Evolutionary conservation across 805 yeast species (phyloP), one percentile per base, ranked within the genome.

Genomic region (Yarrowia sp.): DNA sequence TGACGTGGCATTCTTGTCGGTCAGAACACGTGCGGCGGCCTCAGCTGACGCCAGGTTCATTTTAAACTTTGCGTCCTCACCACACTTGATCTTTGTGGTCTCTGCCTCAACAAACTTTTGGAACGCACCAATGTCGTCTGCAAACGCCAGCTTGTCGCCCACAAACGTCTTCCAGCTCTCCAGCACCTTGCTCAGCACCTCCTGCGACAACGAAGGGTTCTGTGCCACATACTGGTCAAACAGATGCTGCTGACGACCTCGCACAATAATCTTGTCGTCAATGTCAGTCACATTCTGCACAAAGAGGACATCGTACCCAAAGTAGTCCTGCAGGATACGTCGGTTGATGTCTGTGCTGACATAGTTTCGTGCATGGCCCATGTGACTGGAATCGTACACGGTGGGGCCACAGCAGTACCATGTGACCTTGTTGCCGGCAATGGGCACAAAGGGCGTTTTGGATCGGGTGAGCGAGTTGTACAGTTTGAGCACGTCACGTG

Each of bases 321-420:
- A 95, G 76, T 91, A 93, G 75, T 93, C 90, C 75, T 88, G 91
- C 69, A 95, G 74, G 60, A 95, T 84, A 70, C 99, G 83, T 75
- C 99, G 86, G 74, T 92, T 89, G 74, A 95, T 91, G 75, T 95
- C 99, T 63, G 89, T 90, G 9, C 97, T 85, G 58, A 95, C 98
- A 73, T 95, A 95, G 77, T 95, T 95, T 76, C 99, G 83, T 13
- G 99, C 99, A 75, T 95, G 99, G 22, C 99, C 99, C 98, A 95
- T 92, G 74, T 95, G 99, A 62, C 92, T 85, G 38, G 95, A 86
- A 76, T 95, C 97, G 74, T 95, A 95, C 14, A 95, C 99, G 0
- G 99, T 95, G 11, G 99, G 99, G 6, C 99, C 99, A 82, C 99
- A 95, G 66, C 92, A 89, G 79, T 95, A 95, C 99, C 99, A 95